Evolutionary conservation across 345 rosid genomes (phyloP).

Genomic region (Eucalyptus regnans): DNA sequence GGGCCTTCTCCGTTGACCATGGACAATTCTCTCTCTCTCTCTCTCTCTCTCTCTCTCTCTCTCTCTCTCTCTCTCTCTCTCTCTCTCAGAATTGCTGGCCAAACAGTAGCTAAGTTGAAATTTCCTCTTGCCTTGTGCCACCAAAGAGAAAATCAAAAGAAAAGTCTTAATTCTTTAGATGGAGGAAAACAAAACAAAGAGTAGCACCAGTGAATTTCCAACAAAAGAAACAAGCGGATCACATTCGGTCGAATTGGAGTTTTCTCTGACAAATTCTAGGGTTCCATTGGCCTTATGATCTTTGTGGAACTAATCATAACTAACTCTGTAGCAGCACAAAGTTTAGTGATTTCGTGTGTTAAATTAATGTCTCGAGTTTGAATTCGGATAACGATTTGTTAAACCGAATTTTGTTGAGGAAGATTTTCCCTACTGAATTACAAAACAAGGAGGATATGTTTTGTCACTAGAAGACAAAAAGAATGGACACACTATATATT

Average conservation of each 20-base stretch:
- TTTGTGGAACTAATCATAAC: background rate
- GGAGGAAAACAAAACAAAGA: background rate
- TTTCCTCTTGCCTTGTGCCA: background rate
- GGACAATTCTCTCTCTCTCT: background rate
- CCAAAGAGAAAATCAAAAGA: background rate
- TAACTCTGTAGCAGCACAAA: background rate
- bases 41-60: no score
- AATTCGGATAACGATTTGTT: no score
- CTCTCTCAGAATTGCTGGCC: background rate
- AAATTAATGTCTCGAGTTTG: no score
- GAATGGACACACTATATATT: no score
- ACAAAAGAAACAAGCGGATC: no score
- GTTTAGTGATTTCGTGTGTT: background rate
- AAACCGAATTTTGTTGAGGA: no score
- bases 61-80: rapidly evolving
- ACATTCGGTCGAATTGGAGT: no score
- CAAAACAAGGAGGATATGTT: no score
- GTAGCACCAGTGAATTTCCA: no score
- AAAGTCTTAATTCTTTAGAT: background rate
- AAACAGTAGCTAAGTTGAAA: background rate
- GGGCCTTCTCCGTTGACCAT: background rate
- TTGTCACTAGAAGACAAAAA: no score
- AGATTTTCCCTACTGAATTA: no score
- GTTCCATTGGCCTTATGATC: background rate
- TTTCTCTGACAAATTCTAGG: no score